phyloP scores from a whole-genome alignment of 208 protist genomes.

The Borovskyia barvae region DNA sequence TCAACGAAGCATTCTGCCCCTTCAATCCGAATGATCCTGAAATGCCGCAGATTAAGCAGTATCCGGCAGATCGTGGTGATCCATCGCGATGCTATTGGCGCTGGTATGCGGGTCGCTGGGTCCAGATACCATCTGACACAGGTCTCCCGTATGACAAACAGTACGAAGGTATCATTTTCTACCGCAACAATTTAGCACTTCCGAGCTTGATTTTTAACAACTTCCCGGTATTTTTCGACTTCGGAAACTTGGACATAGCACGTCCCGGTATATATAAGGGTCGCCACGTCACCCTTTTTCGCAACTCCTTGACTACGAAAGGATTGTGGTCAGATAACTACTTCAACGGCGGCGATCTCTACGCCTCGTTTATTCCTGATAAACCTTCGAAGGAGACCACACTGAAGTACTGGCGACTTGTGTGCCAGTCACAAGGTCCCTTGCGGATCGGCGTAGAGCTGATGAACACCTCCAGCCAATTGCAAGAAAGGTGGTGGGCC shows the following conservation, averaged over 20 bases:
- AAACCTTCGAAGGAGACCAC: background rate
- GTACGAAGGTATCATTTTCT: constrained; percentile 20
- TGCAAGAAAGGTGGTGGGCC: constrained; percentile 28
- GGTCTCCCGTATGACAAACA: background rate
- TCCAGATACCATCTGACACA: constrained; percentile 5
- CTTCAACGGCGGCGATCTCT: constrained; percentile 22
- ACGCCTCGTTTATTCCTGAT: constrained; percentile 5
- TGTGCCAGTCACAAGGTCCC: constrained; percentile 26
- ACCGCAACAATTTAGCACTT: constrained; percentile 10
- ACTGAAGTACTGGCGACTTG: constrained; percentile 2
- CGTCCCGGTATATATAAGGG: constrained; percentile 4
- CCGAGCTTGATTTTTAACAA: background rate
- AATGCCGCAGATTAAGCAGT: too few relatives aligned
- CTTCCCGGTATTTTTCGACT: constrained; percentile 3
- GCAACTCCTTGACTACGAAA: background rate
- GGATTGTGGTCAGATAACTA: constrained; percentile 25
- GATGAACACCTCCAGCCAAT: background rate
- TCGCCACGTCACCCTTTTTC: constrained; percentile 8
- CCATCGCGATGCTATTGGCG: constrained; percentile 18
- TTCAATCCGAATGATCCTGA: background rate
- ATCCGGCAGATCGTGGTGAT: background rate
- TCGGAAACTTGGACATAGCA: background rate
- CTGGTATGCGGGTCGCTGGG: constrained; percentile 27
- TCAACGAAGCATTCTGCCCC: background rate
- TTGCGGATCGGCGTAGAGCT: constrained; percentile 15